Base-by-base conservation (phyloP, 2,329 filamentous ascomycete genomes). In the Harringtonia aguacate region DNA sequence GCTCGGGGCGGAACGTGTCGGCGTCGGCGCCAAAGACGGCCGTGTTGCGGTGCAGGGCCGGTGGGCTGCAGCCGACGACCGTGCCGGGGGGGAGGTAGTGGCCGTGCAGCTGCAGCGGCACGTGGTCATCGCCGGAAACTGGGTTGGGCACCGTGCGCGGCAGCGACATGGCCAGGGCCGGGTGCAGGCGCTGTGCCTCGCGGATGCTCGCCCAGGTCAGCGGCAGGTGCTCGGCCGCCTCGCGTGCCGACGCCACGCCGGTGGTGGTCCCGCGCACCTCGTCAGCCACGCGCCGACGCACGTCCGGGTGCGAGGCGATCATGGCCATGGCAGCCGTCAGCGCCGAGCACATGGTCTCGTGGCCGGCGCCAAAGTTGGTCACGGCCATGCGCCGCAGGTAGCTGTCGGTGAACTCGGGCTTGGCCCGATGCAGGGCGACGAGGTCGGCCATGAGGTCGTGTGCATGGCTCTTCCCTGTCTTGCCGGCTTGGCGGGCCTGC, bases 321-420 rank as follows among this genome's bases (percentile, higher is more conserved):
- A 72, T 65, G 38, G 67, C 58, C 38, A 77, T 53, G 20, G 64
- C 58, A 4, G 72, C 66, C 0, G 70, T 74, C 8, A 75, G 52
- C 0, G 72, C 71, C 1, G 71, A 71, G 12, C 69, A 69, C 59
- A 73, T 63, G 0, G 72, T 75, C 51, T 75, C 72, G 46, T 75
- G 72, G 0, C 72, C 72, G 1, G 72, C 72, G 12, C 72, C 72
- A 50, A 75, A 75, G 48, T 75, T 75, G 2, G 72, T 74, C 3
- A 73, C 60, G 3, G 68, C 69, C 61, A 75, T 69, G 24, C 71
- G 68, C 3, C 66, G 65, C 10, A 75, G 61, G 42, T 75, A 74
- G 0, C 52, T 55, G 22, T 69, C 64, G 1, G 53, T 67, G 46
- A 75, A 74, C 7, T 64, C 64, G 1, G 69, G 64, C 18, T 63